Evolutionary conservation across 257 asterid species (phyloP).

Genomic region (Solanum sparsipilum): DNA sequence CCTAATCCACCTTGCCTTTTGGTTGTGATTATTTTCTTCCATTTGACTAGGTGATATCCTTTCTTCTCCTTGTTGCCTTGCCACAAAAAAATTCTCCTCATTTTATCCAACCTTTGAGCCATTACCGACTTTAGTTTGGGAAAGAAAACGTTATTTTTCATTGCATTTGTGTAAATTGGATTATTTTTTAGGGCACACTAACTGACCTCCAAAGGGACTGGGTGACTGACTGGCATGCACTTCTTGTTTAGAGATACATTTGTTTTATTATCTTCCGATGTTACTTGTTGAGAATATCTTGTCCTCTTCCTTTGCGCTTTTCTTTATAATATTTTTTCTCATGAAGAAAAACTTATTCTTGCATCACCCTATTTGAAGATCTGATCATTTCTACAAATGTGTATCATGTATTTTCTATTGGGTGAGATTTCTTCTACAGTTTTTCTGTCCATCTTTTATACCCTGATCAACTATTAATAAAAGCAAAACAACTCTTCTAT

Average conservation of each 20-base stretch:
- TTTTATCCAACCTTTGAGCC: too few species aligned
- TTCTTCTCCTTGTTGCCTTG: too few species aligned
- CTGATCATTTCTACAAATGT: neutral
- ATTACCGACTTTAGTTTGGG: neutral
- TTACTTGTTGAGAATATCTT: neutral
- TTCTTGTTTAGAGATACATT: neutral
- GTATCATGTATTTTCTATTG: constrained; percentile 9
- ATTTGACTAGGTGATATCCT: too few species aligned
- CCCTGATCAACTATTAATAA: constrained; percentile 81
- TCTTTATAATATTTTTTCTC: neutral
- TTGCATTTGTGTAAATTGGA: neutral
- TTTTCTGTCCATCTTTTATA: constrained; percentile 36
- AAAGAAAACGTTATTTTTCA: neutral
- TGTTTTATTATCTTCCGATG: neutral
- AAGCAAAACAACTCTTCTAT: constrained; percentile 79
- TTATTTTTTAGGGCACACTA: neutral
- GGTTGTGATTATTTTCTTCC: too few species aligned
- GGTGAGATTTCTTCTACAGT: constrained; percentile 31
- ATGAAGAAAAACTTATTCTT: neutral
- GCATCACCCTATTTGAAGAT: neutral
- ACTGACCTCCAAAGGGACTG: neutral
- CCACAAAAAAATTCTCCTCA: too few species aligned
- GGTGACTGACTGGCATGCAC: neutral
- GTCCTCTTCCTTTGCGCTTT: neutral
- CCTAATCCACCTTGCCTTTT: too few species aligned